Evolutionary conservation across 305 asterid species (phyloP), one percentile per base, ranked within the genome.

Genomic region (Euphrasia arctica): DNA sequence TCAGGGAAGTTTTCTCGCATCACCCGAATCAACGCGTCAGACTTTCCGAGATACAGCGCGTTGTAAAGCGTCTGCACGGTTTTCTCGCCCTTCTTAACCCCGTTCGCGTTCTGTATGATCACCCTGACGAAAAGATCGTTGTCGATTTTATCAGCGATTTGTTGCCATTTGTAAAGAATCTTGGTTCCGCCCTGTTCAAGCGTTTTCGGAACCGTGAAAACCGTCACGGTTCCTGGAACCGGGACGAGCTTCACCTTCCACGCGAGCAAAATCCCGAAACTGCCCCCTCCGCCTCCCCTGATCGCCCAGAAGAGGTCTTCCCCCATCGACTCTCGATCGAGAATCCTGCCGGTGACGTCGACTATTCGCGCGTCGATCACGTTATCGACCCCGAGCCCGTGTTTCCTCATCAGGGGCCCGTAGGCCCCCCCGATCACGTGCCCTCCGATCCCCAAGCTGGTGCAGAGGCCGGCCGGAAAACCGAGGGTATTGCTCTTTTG

Each of bases 361-460:
- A 85, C 88, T 6, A 87, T 75, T 18, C 90, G 74, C 0, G 88
- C 95, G 47, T 88, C 90, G 1, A 81, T 52, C 2, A 82, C 93
- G 60, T 85, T 88, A 51, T 88, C 96, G 5, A 78, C 94, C 8
- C 88, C 96, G 12, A 88, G 89, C 9, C 94, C 96, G 5, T 79
- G 75, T 61, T 82, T 85, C 31, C 96, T 60, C 94, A 85, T 83
- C 81, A 88, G 73, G 45, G 87, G 32, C 7, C 96, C 94, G 29
- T 88, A 88, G 5, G 88, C 96, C 5, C 96, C 96, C 11, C 94
- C 96, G 0, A 86, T 85, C 41, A 88, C 77, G 73, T 88, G 96
- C 58, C 96, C 96, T 0, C 96, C 93, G 47, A 88, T 60, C 25
- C 96, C 96, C 47, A 88, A 63, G 68, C 94, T 88, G 10, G 89